phyloP scores from a whole-genome alignment of 345 rosid species.

The Populus deltoides region DNA sequence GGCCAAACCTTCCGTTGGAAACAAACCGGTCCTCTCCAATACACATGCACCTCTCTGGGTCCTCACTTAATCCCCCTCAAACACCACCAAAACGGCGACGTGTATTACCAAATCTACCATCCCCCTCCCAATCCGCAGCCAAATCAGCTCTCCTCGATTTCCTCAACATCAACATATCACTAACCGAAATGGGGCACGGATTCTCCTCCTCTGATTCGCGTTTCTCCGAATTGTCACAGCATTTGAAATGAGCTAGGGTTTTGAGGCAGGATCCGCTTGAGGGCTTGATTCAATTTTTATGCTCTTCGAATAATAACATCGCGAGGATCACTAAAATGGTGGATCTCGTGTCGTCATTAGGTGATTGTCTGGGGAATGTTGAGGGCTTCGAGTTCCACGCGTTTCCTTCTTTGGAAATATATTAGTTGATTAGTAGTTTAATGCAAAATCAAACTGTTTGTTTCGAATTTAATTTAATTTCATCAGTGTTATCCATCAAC shows the following conservation, averaged over 20 bases:
- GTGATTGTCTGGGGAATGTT: conserved; percentile 56
- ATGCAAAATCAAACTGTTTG: neutral
- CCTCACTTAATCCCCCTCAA: conserved; percentile 71
- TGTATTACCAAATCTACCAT: conserved; percentile 51
- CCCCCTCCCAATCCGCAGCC: conserved; percentile 48
- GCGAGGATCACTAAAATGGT: conserved; percentile 92
- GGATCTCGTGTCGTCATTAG: conserved; percentile 63
- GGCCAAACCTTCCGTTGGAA: conserved; percentile 99
- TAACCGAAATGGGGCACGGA: conserved; percentile 54
- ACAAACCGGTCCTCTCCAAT: conserved; percentile 64
- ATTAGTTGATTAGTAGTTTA: too few species aligned
- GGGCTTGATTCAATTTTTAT: conserved; percentile 81
- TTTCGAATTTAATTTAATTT: too few species aligned
- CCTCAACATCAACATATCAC: conserved; percentile 56
- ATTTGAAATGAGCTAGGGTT: conserved; percentile 78
- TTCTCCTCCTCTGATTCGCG: conserved; percentile 65
- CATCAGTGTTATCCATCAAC: neutral
- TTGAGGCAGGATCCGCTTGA: conserved; percentile 89
- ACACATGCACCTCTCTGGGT: conserved; percentile 69
- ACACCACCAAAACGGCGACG: conserved; percentile 52
- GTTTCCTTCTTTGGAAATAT: conserved; percentile 63
- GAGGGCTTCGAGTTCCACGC: conserved; percentile 70
- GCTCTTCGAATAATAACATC: conserved; percentile 91
- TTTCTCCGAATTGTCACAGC: conserved; percentile 59
- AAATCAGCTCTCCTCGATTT: conserved; percentile 64